A percentile compares a stretch with the other conserved stretches of the same genome.
phyloP scores from a whole-genome alignment of 2,329 filamentous ascomycete species.

The Macrophomina phaseolina region DNA sequence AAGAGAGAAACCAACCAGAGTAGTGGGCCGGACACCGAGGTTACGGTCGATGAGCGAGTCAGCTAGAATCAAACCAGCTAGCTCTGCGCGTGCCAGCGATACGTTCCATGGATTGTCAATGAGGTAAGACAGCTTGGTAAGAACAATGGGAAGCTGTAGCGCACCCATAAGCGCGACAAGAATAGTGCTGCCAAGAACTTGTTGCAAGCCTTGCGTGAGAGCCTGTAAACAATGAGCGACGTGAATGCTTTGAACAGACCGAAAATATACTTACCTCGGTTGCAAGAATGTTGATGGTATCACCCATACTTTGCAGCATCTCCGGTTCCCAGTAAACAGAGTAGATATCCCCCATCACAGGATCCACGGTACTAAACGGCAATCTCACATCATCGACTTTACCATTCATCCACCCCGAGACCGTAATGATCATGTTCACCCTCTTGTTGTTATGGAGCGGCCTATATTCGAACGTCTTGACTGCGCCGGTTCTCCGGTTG shows the following conservation, averaged over 20 bases:
- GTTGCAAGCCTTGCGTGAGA: conserved; percentile 93
- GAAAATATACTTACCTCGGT: conserved; percentile 74
- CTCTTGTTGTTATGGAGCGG: conserved; percentile 98
- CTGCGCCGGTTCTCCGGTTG: conserved; percentile 84
- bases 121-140: conserved; percentile 92
- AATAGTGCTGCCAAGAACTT: conserved; percentile 89
- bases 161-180: conserved; percentile 90
- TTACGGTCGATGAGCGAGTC: conserved; percentile 93
- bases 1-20: conserved; percentile 91
- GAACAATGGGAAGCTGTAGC: conserved; percentile 85
- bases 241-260: conserved; percentile 36
- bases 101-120: conserved; percentile 99
- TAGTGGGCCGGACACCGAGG: conserved; percentile 87
- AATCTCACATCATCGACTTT: conserved; percentile 96
- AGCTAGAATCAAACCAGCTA: conserved; percentile 88
- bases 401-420: conserved; percentile 98
- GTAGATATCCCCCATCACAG: conserved; percentile 98
- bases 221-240: conserved; percentile 61
- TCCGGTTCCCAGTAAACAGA: conserved; percentile 97
- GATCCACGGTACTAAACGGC: conserved; percentile 94
- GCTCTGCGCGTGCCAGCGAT: conserved; percentile 87
- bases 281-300: conserved; percentile 96
- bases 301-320: conserved; percentile 96
- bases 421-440: conserved; percentile 91
- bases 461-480: conserved; percentile 95